These are phyloP conservation scores for Geotrichum carabidarum DNA, from an alignment of 1,139 yeast species.

Conservation along the genomic window DNA sequence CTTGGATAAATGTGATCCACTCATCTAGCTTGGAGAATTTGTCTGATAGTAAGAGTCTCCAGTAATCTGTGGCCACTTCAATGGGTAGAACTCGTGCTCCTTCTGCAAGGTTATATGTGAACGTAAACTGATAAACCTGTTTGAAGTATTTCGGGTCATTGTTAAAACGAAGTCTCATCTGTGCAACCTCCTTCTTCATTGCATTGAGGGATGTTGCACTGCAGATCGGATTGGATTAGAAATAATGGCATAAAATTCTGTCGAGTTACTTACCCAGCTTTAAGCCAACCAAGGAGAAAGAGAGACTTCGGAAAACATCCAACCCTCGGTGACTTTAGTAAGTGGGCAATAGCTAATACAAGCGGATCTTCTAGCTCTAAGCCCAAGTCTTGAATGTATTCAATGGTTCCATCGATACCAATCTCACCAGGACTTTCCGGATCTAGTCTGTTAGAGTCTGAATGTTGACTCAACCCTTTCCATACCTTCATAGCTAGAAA, in stretches of 20 bases:
- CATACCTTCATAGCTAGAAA: conserved; percentile 24
- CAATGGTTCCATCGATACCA: conserved; percentile 73
- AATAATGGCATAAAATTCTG: neutral
- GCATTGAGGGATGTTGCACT: conserved; percentile 41
- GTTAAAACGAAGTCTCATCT: conserved; percentile 39
- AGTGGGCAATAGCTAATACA: conserved; percentile 65
- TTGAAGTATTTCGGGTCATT: conserved; percentile 45
- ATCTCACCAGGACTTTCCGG: conserved; percentile 34
- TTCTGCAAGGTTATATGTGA: conserved; percentile 58
- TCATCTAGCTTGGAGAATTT: conserved; percentile 39
- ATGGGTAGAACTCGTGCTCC: conserved; percentile 53
- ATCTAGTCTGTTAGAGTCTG: conserved; percentile 7
- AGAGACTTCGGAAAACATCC: conserved; percentile 52
- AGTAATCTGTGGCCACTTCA: conserved; percentile 69
- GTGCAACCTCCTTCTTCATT: conserved; percentile 48
- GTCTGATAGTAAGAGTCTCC: conserved; percentile 59
- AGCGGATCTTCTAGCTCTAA: conserved; percentile 69
- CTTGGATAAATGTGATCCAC: conserved; percentile 50
- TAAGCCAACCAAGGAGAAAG: conserved; percentile 57
- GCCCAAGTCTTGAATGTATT: conserved; percentile 59
- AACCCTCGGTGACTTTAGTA: conserved; percentile 58
- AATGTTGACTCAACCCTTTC: neutral
- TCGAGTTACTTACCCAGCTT: conserved; percentile 29
- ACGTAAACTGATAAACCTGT: conserved; percentile 64
- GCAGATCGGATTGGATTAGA: conserved; percentile 21